These are phyloP conservation scores for Chrysanthemum seticuspe DNA, from an alignment of 129 eudicot species.

Conservation along the genomic window DNA sequence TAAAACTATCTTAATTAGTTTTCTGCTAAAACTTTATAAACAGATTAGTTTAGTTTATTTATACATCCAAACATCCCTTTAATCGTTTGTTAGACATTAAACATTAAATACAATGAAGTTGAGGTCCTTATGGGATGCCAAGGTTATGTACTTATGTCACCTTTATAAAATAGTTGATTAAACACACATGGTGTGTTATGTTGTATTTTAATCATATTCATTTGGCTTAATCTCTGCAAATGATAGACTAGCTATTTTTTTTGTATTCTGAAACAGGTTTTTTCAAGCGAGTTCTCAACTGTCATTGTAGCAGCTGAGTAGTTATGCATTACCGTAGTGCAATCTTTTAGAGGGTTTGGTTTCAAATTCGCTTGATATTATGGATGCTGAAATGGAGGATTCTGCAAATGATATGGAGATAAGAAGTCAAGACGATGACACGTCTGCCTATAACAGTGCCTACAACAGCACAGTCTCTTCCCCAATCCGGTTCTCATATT, in stretches of 20 bases:
- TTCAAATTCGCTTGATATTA: conserved; percentile 18
- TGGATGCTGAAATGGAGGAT: conserved; percentile 19
- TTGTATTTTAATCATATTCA: too few relatives aligned
- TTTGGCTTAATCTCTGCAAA: background rate
- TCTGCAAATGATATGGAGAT: conserved; percentile 19
- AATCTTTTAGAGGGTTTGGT: conserved; percentile 22
- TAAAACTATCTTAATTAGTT: too few relatives aligned
- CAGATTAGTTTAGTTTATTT: too few relatives aligned
- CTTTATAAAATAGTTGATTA: background rate
- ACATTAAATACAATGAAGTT: too few relatives aligned
- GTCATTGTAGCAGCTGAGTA: conserved; percentile 14
- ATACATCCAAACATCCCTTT: too few relatives aligned
- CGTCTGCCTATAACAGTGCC: conserved; percentile 10
- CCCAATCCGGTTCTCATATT: conserved; percentile 8
- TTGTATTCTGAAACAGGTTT: conserved; percentile 17
- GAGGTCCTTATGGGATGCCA: too few relatives aligned
- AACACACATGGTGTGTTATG: too few relatives aligned
- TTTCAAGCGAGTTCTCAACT: conserved; percentile 21
- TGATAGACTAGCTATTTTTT: background rate
- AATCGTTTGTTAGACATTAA: too few relatives aligned
- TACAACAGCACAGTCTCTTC: conserved; percentile 5
- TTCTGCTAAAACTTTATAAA: too few relatives aligned
- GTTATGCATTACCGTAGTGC: conserved; percentile 20
- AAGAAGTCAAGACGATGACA: conserved; percentile 27
- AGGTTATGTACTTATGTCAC: too few relatives aligned